These are phyloP conservation scores for Coniochaeta pulveracea DNA, from an alignment of 2,329 filamentous ascomycete species.

Conservation along the genomic window DNA sequence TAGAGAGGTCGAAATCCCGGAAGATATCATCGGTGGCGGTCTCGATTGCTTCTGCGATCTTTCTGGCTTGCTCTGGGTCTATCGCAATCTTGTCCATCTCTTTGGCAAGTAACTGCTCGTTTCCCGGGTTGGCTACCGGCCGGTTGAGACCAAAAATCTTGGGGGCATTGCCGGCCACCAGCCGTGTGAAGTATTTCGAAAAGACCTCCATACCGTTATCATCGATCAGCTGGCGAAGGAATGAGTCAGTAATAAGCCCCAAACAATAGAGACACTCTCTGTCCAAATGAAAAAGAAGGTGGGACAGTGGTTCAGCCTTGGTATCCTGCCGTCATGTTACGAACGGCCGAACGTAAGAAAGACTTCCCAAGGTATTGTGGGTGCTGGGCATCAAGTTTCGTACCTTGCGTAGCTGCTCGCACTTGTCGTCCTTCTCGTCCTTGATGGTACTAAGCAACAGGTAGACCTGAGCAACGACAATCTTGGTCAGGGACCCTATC, in stretches of 20 bases:
- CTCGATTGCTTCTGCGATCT: constrained; percentile 90
- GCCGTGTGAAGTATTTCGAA: constrained; percentile 85
- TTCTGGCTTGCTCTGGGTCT: constrained; percentile 71
- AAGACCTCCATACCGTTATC: constrained; percentile 99
- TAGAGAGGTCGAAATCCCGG: constrained; percentile 89
- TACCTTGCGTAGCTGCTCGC: constrained; percentile 91
- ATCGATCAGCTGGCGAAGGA: constrained; percentile 63
- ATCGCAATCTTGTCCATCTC: constrained; percentile 81
- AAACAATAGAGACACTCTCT: too few relatives aligned
- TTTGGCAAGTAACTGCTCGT: constrained; percentile 68
- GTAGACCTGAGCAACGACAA: constrained; percentile 91
- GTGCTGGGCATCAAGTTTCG: constrained; percentile 16
- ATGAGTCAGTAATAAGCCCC: constrained; percentile 7
- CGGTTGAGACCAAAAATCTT: constrained; percentile 79
- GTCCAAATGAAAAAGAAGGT: too few relatives aligned
- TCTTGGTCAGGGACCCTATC: constrained; percentile 67
- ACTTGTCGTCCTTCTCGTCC: constrained; percentile 87
- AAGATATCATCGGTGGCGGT: constrained; percentile 86
- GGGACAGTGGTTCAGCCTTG: too few relatives aligned
- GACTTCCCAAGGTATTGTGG: too few relatives aligned
- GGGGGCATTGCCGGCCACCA: constrained; percentile 81
- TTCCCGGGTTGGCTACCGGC: constrained; percentile 63
- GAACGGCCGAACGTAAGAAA: too few relatives aligned
- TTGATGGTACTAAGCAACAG: constrained; percentile 89
- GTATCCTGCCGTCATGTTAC: too few relatives aligned